Conservation (phyloP, 2,329 filamentous ascomycete species). For the Nemania serpens region DNA sequence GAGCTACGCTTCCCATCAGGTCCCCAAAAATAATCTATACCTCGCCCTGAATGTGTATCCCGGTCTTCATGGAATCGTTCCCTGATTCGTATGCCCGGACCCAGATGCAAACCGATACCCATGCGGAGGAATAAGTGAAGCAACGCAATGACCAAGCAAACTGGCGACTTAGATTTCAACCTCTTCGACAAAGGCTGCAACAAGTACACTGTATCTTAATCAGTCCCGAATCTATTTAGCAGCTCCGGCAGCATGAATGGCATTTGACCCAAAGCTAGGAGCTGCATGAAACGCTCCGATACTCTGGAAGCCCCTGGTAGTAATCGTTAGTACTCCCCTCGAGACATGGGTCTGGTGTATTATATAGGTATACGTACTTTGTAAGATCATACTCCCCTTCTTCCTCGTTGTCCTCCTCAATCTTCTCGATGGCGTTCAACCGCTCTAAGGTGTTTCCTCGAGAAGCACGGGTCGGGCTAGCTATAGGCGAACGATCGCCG, state of each 20-base stretch:
- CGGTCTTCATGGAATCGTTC: background rate
- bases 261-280: constrained; percentile 24
- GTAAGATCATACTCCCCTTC: constrained; percentile 63
- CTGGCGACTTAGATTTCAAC: background rate
- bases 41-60: background rate
- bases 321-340: constrained; percentile 36
- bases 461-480: constrained; percentile 54
- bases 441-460: constrained; percentile 37
- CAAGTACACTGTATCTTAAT: background rate
- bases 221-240: constrained; percentile 9
- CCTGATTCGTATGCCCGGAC: constrained; percentile 2
- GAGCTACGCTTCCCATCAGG: constrained; percentile 2
- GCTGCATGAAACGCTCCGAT: constrained; percentile 65
- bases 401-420: constrained; percentile 48
- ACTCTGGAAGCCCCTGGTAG: constrained; percentile 64
- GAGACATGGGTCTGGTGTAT: background rate
- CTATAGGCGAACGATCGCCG: constrained; percentile 55
- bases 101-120: constrained; percentile 12
- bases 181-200: background rate
- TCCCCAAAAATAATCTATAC: background rate
- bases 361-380: constrained; percentile 50
- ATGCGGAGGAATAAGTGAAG: constrained; percentile 15
- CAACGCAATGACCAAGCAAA: background rate
- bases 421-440: constrained; percentile 27
- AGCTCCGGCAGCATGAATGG: constrained; percentile 14